Base-by-base conservation (phyloP, 1,139 yeast genomes). In the Lodderomyces elongisporus region DNA sequence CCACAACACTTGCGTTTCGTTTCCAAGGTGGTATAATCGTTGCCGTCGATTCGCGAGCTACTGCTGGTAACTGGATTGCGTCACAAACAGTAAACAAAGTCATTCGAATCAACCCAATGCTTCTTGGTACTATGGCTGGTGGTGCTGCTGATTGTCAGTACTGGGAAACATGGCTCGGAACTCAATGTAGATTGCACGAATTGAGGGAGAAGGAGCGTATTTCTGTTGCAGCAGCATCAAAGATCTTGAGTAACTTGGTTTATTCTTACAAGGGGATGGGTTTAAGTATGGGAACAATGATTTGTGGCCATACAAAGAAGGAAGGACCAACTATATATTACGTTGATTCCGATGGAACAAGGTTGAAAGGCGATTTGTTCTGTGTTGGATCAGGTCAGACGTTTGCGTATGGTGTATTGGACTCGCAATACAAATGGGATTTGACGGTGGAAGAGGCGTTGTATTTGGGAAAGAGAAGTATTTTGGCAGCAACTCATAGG, bases 381-480 rank as follows among this genome's bases (percentile, higher is more conserved):
- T 88, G 96, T 70, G 99, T 91, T 23, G 99, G 99, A 31, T 89
- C 97, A 1, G 99, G 99, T 62, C 98, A 91, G 65, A 91, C 98
- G 1, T 91, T 91, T 63, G 99, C 99, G n/a, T 91, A 91, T 54
- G 98, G 99, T 71, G 98, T 91, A 17, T 71, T 91, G 46, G 99
- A 91, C 58, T 77, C 95, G 24, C 88, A 85, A 49, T 85, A 87
- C 63, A 75, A 72, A 49, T 87, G 95, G 95, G 96, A 89, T 51
- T 63, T 89, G 45, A 56, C 84, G 1, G 93, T 85, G 6, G 97
- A 91, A 44, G 97, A 91, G 42, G 98, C 98, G 3, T 72, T 93
- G 45, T 85, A 83, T 51, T 73, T 91, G 45, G 99, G 98, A 44
- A 89, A 89, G 64, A 80, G 99, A 62, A 81, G 95, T 38, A 91